A percentile compares a stretch with the other conserved stretches of the same genome.
Evolutionary conservation across 1,139 yeast genomes (phyloP).

Genomic region (Suhomyces atakaporum): DNA sequence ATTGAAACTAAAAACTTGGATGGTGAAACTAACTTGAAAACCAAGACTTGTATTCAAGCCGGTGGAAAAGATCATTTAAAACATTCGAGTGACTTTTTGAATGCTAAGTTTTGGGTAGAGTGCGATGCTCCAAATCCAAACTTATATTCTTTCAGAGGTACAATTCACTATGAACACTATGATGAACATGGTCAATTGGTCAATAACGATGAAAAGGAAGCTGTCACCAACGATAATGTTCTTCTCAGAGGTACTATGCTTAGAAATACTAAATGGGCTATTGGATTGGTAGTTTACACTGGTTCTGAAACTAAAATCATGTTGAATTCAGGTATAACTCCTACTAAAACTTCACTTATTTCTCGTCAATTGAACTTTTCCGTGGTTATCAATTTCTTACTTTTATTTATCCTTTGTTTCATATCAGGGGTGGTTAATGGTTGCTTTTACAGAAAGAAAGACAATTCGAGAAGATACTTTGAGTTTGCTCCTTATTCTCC

Average conservation of each 20-base stretch:
- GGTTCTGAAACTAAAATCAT: constrained; percentile 91
- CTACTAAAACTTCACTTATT: constrained; percentile 82
- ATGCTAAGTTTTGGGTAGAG: constrained; percentile 79
- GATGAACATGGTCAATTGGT: constrained; percentile 39
- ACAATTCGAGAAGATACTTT: constrained; percentile 64
- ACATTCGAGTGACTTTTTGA: constrained; percentile 71
- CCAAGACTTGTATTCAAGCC: constrained; percentile 71
- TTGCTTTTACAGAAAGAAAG: constrained; percentile 54
- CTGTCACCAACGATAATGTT: constrained; percentile 77
- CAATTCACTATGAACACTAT: constrained; percentile 60
- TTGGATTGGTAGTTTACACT: constrained; percentile 86
- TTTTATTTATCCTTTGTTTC: constrained; percentile 78
- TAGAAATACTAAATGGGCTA: constrained; percentile 91
- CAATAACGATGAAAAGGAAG: constrained; percentile 59
- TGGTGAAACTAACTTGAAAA: constrained; percentile 93
- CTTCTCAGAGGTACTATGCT: constrained; percentile 88
- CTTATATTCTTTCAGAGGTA: constrained; percentile 85
- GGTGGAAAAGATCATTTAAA: constrained; percentile 57
- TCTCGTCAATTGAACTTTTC: constrained; percentile 81
- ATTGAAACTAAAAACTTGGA: constrained; percentile 93
- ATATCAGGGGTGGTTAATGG: constrained; percentile 85
- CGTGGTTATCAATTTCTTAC: constrained; percentile 73
- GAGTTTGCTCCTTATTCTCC: constrained; percentile 56
- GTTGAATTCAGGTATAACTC: constrained; percentile 91
- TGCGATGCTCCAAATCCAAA: constrained; percentile 89